phyloP scores from a whole-genome alignment of 2,329 filamentous ascomycete genomes.

The Colletotrichum destructivum region DNA sequence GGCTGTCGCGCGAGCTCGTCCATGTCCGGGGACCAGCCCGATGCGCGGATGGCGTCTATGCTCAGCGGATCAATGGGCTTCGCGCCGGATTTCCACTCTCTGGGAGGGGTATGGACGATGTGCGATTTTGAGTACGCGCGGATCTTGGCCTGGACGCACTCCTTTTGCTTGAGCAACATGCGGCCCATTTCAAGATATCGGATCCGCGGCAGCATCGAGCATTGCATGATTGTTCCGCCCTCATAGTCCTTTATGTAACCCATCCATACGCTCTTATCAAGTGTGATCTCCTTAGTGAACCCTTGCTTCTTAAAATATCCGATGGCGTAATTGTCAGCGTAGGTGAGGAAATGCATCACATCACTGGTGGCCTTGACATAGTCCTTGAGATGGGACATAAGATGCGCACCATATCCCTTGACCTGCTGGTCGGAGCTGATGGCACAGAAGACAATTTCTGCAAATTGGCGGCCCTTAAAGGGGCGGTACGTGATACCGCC shows the following conservation, averaged over 20 bases:
- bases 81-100: conserved; percentile 85
- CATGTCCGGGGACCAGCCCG: conserved; percentile 98
- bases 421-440: conserved; percentile 98
- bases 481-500: conserved; percentile 97
- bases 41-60: conserved; percentile 90
- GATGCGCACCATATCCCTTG: conserved; percentile 96
- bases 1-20: conserved; percentile 95
- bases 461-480: conserved; percentile 92
- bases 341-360: conserved; percentile 99
- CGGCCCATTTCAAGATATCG: conserved; percentile 93
- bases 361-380: conserved; percentile 97
- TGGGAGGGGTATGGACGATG: conserved; percentile 86
- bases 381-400: conserved; percentile 98
- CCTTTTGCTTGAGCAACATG: conserved; percentile 98
- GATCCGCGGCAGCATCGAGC: conserved; percentile 94
- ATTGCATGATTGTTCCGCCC: conserved; percentile 99
- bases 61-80: conserved; percentile 85
- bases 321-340: conserved; percentile 98
- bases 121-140: conserved; percentile 91
- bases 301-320: conserved; percentile 99
- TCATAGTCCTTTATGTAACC: conserved; percentile 99
- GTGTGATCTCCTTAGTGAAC: conserved; percentile 97
- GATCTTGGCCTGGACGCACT: conserved; percentile 95
- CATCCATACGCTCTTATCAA: conserved; percentile 95
- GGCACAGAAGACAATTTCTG: conserved; percentile 98